phyloP scores from a whole-genome alignment of 306 rosid genomes.

The Prunus padus region DNA sequence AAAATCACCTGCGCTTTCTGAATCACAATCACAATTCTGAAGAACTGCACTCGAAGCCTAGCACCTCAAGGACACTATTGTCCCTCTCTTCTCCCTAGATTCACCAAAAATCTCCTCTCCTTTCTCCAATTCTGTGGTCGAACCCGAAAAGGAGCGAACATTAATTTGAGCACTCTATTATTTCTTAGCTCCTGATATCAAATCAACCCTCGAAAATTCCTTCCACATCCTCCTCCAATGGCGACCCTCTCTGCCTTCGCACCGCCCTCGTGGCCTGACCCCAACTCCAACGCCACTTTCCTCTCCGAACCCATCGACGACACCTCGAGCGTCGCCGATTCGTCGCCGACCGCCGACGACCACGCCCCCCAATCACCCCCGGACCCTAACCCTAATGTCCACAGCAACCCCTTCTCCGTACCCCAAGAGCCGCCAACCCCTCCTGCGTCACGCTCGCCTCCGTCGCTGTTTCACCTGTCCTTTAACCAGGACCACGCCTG shows the following conservation, averaged over 20 bases:
- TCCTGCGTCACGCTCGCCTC: conserved; percentile 19
- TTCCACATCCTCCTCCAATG: conserved; percentile 27
- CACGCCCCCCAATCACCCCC: conserved; percentile 10
- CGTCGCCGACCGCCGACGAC: conserved; percentile 21
- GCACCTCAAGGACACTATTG: no score
- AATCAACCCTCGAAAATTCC: neutral
- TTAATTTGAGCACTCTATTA: neutral
- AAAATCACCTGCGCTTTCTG: neutral
- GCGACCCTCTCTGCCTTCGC: conserved; percentile 50
- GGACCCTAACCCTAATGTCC: conserved; percentile 5
- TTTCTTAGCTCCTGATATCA: neutral
- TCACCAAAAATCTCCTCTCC: neutral
- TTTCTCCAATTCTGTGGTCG: neutral
- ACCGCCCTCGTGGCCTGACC: conserved; percentile 44
- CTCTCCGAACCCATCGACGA: conserved; percentile 26
- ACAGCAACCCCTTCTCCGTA: conserved; percentile 8
- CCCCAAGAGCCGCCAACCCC: conserved; percentile 12
- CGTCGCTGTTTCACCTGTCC: conserved; percentile 50
- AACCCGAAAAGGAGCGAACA: neutral
- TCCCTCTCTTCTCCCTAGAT: neutral
- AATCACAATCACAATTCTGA: no score
- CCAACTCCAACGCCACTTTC: conserved; percentile 31
- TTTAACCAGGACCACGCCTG: conserved; percentile 84
- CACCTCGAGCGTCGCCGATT: conserved; percentile 40
- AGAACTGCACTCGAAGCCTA: no score